phyloP scores from a whole-genome alignment of 169 alveolate genomes.

The Plasmodium ovale region DNA sequence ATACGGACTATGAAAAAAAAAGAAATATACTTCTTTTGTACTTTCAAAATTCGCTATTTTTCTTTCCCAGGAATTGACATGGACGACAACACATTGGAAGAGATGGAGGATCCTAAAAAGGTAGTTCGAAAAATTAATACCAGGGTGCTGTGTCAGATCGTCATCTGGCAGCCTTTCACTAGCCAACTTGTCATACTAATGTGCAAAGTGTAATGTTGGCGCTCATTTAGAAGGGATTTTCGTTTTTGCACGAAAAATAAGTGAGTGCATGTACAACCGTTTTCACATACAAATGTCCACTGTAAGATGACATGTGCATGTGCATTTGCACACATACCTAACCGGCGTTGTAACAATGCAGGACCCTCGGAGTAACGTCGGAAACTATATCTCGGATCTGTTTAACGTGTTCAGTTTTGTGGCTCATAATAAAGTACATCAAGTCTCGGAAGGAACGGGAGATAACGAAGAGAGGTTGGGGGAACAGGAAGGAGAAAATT shows the following conservation, averaged over 20 bases:
- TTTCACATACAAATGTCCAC: not conserved
- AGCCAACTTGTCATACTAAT: no score
- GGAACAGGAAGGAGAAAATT: not conserved
- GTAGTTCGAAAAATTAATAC: no score
- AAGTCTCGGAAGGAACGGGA: not conserved
- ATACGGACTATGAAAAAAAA: no score
- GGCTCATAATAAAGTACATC: not conserved
- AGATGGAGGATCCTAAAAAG: slow-evolving; percentile 27
- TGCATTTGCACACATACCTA: not conserved
- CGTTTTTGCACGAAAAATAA: not conserved
- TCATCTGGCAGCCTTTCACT: no score
- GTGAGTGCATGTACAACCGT: not conserved
- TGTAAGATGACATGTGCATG: no score
- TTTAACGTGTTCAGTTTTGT: slow-evolving; percentile 55
- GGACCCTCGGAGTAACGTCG: not conserved
- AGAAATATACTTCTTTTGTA: no score
- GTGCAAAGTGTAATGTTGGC: no score
- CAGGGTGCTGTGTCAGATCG: no score
- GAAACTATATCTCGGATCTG: slow-evolving; percentile 24
- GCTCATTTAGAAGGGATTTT: no score
- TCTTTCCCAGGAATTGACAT: slow-evolving; percentile 22
- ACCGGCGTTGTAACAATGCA: not conserved
- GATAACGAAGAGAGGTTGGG: not conserved
- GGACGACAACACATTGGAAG: not conserved
- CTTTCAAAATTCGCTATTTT: no score